Evolutionary conservation across 345 rosid species (phyloP).

Genomic region (Melastoma malabathricum): DNA sequence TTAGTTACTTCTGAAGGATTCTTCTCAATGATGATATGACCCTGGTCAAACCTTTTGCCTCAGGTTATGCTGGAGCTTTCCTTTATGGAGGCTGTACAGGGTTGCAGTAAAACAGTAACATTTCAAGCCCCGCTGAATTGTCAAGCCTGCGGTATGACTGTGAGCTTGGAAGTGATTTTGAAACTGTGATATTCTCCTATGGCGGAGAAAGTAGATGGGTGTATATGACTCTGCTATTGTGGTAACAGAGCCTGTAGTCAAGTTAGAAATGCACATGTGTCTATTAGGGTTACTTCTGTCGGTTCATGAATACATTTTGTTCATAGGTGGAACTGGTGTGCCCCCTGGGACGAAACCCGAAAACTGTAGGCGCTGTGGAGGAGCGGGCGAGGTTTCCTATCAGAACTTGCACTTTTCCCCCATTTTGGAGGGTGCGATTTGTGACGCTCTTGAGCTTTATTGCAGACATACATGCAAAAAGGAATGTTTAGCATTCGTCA

Average conservation of each 20-base stretch:
- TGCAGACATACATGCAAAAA: constrained; percentile 42
- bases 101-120: constrained; percentile 70
- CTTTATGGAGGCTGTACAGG: constrained; percentile 99
- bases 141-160: constrained; percentile 69
- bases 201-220: too few relatives aligned
- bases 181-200: too few relatives aligned
- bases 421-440: background rate
- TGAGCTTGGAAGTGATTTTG: too few relatives aligned
- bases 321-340: constrained; percentile 83
- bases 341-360: constrained; percentile 97
- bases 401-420: background rate
- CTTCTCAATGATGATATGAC: background rate
- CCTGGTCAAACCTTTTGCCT: constrained; percentile 11
- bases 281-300: too few relatives aligned
- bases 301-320: background rate
- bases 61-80: constrained; percentile 81
- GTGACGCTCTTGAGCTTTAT: constrained; percentile 6
- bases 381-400: constrained; percentile 55
- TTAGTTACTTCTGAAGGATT: background rate
- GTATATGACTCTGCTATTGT: too few relatives aligned
- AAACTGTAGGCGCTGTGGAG: constrained; percentile 71
- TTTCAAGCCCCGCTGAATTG: constrained; percentile 81
- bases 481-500: constrained; percentile 62
- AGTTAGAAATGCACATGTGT: too few relatives aligned
- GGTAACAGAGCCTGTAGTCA: too few relatives aligned